These are phyloP conservation scores for Pelargonium australe DNA, from an alignment of 441 rosid species.

Conservation along the genomic window DNA sequence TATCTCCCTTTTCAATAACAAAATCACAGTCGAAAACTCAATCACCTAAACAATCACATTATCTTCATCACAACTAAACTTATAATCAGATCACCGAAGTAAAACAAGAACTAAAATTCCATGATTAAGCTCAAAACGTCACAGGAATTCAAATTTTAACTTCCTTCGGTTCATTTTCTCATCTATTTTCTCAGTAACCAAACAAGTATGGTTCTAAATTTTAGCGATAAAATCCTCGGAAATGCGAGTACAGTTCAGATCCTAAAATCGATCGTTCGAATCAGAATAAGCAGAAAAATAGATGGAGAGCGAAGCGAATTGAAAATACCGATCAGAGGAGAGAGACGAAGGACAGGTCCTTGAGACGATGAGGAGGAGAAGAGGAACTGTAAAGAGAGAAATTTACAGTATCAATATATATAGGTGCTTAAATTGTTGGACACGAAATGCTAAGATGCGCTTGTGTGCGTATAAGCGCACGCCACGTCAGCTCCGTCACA, in stretches of 20 bases:
- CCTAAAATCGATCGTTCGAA: background rate
- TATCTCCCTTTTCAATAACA: background rate
- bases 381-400: conserved; percentile 3
- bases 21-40: background rate
- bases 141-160: background rate
- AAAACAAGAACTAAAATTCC: background rate
- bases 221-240: background rate
- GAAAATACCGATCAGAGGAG: conserved; percentile 2
- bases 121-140: background rate
- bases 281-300: background rate
- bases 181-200: background rate
- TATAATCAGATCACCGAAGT: too few relatives aligned
- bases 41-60: background rate
- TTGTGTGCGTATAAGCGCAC: background rate
- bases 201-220: background rate
- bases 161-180: background rate
- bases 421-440: background rate
- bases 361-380: background rate
- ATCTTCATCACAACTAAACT: background rate
- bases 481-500: background rate
- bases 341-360: background rate
- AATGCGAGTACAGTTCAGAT: conserved; percentile 1
- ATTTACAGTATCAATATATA: too few relatives aligned
- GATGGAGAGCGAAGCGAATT: background rate
- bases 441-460: conserved; percentile 2